Conservation (phyloP, 2,329 filamentous ascomycete species). For the Aureobasidium vineae region DNA sequence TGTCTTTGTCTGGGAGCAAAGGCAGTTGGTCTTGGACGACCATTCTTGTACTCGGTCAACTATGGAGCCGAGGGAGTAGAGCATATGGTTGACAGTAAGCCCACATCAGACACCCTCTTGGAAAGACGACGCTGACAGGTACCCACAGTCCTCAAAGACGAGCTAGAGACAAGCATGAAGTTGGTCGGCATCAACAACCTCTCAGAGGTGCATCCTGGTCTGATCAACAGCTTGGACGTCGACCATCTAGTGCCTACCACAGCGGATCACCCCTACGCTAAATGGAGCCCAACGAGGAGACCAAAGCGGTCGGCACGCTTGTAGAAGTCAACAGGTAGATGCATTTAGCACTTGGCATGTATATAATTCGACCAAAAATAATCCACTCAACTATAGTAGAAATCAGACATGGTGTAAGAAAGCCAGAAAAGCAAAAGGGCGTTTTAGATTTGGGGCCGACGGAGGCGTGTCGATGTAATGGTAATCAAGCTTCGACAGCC, state of each 20-base stretch:
- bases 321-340: conserved; percentile 16
- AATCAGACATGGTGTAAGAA: background rate
- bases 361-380: conserved; percentile 13
- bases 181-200: conserved; percentile 63
- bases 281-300: conserved; percentile 9
- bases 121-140: background rate
- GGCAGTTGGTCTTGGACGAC: conserved; percentile 61
- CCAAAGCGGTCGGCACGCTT: conserved; percentile 13
- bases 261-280: conserved; percentile 28
- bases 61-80: conserved; percentile 58
- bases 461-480: background rate
- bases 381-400: conserved; percentile 8
- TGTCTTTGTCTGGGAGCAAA: conserved; percentile 63
- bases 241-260: conserved; percentile 49
- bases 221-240: conserved; percentile 57
- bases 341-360: conserved; percentile 13
- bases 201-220: conserved; percentile 59
- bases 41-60: conserved; percentile 59
- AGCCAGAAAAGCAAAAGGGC: background rate
- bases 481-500: conserved; percentile 19
- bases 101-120: background rate
- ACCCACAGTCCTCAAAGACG: conserved; percentile 48
- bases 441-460: conserved; percentile 13
- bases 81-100: conserved; percentile 35
- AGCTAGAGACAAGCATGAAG: conserved; percentile 63